Conservation (phyloP, 768 basidiomycete species). For the Xerocomellus intermedius region DNA sequence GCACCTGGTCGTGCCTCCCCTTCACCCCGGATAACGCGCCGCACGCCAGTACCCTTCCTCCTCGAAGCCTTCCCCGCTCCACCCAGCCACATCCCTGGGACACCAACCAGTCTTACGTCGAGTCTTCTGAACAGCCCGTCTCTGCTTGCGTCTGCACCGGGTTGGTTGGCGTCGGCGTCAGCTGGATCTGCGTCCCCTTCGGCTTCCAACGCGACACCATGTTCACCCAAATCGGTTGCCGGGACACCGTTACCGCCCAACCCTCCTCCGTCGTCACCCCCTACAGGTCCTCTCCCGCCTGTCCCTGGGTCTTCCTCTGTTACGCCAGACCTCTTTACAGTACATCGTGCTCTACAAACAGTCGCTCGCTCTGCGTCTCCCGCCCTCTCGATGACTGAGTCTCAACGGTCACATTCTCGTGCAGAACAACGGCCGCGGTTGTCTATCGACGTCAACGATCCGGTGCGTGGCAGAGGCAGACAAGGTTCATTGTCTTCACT, state of each 20-base stretch:
- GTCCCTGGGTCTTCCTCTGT: constrained; percentile 62
- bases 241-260: constrained; percentile 29
- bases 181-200: neutral
- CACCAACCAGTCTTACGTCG: constrained; percentile 13
- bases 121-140: constrained; percentile 10
- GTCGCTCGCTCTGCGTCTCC: constrained; percentile 22
- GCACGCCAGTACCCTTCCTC: constrained; percentile 33
- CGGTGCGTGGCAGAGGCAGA: constrained; percentile 18
- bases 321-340: constrained; percentile 45
- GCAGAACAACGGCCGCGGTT: constrained; percentile 15
- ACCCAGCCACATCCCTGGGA: constrained; percentile 34
- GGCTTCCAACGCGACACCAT: constrained; percentile 9
- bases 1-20: constrained; percentile 25
- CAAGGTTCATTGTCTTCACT: constrained; percentile 31
- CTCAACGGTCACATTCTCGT: constrained; percentile 18
- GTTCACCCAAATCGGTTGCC: constrained; percentile 14
- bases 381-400: constrained; percentile 19
- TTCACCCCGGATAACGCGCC: constrained; percentile 28
- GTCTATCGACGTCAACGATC: constrained; percentile 15
- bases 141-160: constrained; percentile 12
- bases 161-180: constrained; percentile 7
- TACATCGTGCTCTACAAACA: constrained; percentile 35
- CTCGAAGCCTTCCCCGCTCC: constrained; percentile 39
- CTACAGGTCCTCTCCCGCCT: constrained; percentile 59
- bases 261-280: constrained; percentile 60